Conservation (phyloP, 108 stramenopile genomes). For the Cyclotella cryptica region DNA sequence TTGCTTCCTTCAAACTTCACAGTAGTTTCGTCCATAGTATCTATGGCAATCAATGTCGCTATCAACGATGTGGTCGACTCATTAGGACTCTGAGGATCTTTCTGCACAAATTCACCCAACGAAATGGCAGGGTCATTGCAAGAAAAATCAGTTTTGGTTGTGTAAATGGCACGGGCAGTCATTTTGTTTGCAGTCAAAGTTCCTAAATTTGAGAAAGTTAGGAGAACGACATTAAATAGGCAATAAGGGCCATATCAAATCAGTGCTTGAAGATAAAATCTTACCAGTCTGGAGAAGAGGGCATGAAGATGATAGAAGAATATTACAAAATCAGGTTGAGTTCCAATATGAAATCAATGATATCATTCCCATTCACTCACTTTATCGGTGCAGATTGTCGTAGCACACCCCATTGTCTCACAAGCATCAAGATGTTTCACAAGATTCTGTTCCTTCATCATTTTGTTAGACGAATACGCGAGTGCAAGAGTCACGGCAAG, state of each 20-base stretch:
- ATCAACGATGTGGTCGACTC: conserved; percentile 52
- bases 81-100: conserved; percentile 41
- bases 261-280: too few relatives aligned
- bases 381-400: conserved; percentile 98
- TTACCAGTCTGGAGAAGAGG: not conserved
- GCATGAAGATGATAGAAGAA: too few relatives aligned
- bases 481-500: conserved; percentile 96
- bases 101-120: conserved; percentile 62
- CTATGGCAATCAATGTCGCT: conserved; percentile 60
- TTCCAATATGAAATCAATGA: too few relatives aligned
- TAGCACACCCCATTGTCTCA: conserved; percentile 99
- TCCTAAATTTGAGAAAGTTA: conserved; percentile 40
- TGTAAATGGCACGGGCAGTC: conserved; percentile 83
- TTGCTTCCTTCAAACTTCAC: conserved; percentile 55
- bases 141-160: conserved; percentile 52
- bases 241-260: too few relatives aligned
- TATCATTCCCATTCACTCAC: conserved; percentile 57
- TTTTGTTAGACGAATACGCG: conserved; percentile 91
- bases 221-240: not conserved
- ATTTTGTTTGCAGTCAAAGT: conserved; percentile 97
- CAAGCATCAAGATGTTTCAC: conserved; percentile 97
- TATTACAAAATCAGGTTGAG: too few relatives aligned
- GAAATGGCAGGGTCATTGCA: conserved; percentile 62
- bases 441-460: conserved; percentile 95
- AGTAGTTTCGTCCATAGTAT: conserved; percentile 89